Evolutionary conservation across 176 grass and related monocot genomes (phyloP).

Genomic region (Saccharum officinarum): DNA sequence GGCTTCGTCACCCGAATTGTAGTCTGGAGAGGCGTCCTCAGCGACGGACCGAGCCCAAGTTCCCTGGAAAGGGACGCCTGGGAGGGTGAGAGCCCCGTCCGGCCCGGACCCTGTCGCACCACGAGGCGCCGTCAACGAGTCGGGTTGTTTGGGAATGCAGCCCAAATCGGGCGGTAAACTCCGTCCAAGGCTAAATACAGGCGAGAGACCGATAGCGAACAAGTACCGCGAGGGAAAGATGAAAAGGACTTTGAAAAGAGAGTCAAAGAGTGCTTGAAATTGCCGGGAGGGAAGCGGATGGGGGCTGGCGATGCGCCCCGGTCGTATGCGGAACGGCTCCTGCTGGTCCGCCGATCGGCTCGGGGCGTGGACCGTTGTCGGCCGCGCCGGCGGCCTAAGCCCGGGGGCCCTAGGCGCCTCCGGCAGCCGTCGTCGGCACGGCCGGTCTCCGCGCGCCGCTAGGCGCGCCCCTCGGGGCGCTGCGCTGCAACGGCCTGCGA

Average conservation of each 20-base stretch:
- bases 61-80: constrained; percentile 49
- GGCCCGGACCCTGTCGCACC: constrained; percentile 49
- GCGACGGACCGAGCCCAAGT: too few relatives aligned
- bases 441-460: too few relatives aligned
- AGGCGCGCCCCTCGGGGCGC: neutral
- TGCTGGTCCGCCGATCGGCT: too few relatives aligned
- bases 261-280: constrained; percentile 70
- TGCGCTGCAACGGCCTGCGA: constrained; percentile 31
- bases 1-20: too few relatives aligned
- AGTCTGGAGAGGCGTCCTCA: too few relatives aligned
- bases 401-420: too few relatives aligned
- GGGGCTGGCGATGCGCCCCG: too few relatives aligned
- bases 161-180: constrained; percentile 54
- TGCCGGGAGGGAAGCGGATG: constrained; percentile 23
- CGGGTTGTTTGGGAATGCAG: constrained; percentile 67
- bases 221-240: constrained; percentile 83
- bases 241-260: constrained; percentile 74
- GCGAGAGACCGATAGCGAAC: constrained; percentile 76
- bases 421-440: too few relatives aligned
- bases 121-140: constrained; percentile 58
- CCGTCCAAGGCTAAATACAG: constrained; percentile 66
- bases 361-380: too few relatives aligned
- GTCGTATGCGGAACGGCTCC: too few relatives aligned
- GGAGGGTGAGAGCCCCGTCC: constrained; percentile 63
- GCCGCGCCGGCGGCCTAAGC: too few relatives aligned